Conservation (phyloP, 1,284 basidiomycete genomes). For the Leccinum huronense region DNA sequence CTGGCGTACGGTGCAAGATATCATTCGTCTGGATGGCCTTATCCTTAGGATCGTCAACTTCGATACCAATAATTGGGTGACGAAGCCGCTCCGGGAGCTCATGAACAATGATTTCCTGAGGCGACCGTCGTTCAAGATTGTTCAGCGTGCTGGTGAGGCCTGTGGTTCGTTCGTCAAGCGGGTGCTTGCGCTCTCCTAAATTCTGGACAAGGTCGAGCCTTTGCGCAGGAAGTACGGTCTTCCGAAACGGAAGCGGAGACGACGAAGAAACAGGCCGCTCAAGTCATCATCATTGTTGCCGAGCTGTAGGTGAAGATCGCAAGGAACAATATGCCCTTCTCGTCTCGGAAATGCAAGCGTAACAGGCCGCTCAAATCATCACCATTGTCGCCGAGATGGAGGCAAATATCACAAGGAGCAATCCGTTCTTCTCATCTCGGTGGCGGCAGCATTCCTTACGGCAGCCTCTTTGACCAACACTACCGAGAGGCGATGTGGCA, state of each 20-base stretch:
- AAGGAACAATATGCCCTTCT: conserved; percentile 95
- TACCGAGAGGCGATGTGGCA: conserved; percentile 98
- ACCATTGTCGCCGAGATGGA: conserved; percentile 94
- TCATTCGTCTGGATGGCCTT: conserved; percentile 97
- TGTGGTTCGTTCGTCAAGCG: conserved; percentile 99
- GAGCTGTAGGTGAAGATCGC: conserved; percentile 94
- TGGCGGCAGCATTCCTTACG: conserved; percentile 98
- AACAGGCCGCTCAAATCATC: conserved; percentile 87
- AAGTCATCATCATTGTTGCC: conserved; percentile 89
- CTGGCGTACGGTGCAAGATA: conserved; percentile 95
- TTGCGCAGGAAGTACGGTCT: conserved; percentile 94
- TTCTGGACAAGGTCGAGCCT: conserved; percentile 96
- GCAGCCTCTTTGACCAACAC: conserved; percentile 98
- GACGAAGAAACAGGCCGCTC: conserved; percentile 88
- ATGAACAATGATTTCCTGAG: conserved; percentile 96
- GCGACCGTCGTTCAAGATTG: conserved; percentile 88
- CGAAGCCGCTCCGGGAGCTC: conserved; percentile 81
- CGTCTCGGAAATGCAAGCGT: conserved; percentile 95
- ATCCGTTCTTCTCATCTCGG: conserved; percentile 95
- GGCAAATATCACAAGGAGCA: conserved; percentile 97
- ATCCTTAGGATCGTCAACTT: conserved; percentile 97
- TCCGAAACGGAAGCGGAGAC: conserved; percentile 90
- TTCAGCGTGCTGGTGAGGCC: conserved; percentile 94
- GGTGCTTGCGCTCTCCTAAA: conserved; percentile 98
- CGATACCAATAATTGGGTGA: conserved; percentile 91